Conservation (phyloP, 805 yeast species). For the Kuraishia cidri region DNA sequence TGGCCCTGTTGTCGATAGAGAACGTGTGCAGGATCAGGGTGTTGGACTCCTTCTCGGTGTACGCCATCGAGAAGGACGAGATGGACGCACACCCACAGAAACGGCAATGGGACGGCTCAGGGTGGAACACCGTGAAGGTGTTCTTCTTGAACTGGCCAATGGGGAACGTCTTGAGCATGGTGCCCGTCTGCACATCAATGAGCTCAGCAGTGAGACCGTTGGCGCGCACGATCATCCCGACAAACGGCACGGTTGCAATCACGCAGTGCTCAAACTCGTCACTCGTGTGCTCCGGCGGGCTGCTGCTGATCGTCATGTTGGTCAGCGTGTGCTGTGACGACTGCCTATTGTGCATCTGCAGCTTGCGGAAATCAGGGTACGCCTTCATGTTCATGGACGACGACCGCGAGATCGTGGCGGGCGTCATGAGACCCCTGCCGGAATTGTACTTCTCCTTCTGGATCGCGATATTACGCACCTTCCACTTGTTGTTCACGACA, state of each 20-base stretch:
- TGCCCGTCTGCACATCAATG: slow-evolving; percentile 75
- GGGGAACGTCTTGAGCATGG: slow-evolving; percentile 48
- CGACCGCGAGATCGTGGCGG: slow-evolving; percentile 22
- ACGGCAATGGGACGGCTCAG: slow-evolving; percentile 80
- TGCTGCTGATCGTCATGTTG: neutral
- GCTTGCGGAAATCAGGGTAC: slow-evolving; percentile 6
- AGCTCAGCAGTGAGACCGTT: slow-evolving; percentile 48
- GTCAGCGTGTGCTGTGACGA: slow-evolving; percentile 2
- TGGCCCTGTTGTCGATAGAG: slow-evolving; percentile 64
- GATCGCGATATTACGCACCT: slow-evolving; percentile 38
- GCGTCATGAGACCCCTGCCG: slow-evolving; percentile 26
- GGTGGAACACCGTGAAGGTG: slow-evolving; percentile 63
- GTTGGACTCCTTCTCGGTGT: slow-evolving; percentile 48
- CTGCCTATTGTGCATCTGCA: slow-evolving; percentile 5
- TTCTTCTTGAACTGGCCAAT: slow-evolving; percentile 57
- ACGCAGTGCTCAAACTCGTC: slow-evolving; percentile 14
- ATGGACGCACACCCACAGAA: slow-evolving; percentile 89
- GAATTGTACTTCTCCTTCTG: slow-evolving; percentile 37
- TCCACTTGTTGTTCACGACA: slow-evolving; percentile 61
- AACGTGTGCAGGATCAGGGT: slow-evolving; percentile 67
- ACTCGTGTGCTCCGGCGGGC: neutral
- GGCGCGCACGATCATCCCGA: slow-evolving; percentile 66
- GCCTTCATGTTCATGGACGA: slow-evolving; percentile 12
- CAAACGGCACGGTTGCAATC: slow-evolving; percentile 54
- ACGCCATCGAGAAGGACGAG: slow-evolving; percentile 61